These are phyloP conservation scores for Thymus mandschuricus DNA, from an alignment of 257 asterid genomes.

Conservation along the genomic window DNA sequence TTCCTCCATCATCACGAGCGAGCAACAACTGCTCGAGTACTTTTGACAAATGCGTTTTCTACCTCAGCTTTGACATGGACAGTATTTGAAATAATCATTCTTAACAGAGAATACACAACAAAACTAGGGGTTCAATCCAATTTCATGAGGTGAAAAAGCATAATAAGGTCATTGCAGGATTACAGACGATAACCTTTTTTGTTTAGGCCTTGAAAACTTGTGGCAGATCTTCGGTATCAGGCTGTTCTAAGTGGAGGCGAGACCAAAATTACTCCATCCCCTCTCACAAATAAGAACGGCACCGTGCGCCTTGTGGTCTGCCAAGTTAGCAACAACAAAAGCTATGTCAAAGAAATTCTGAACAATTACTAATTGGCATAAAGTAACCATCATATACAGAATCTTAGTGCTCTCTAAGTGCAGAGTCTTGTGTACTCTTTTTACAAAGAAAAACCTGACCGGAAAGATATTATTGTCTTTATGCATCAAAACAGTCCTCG, in stretches of 20 bases:
- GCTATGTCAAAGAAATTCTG: too few relatives aligned
- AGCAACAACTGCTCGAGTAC: too few relatives aligned
- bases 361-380: too few relatives aligned
- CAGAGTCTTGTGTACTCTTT: too few relatives aligned
- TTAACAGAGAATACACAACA: conserved; percentile 23
- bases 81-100: conserved; percentile 6
- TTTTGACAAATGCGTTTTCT: background rate
- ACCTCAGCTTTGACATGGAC: conserved; percentile 1
- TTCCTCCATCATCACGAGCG: too few relatives aligned
- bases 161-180: conserved; percentile 12
- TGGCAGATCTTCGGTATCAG: conserved; percentile 40
- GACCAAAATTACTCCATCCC: conserved; percentile 95
- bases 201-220: conserved; percentile 18
- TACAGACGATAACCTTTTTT: conserved; percentile 16
- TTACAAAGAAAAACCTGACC: background rate
- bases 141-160: conserved; percentile 7
- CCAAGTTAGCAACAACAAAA: conserved; percentile 9
- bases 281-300: conserved; percentile 89
- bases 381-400: background rate
- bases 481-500: background rate
- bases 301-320: conserved; percentile 83
- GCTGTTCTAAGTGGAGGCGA: conserved; percentile 94
- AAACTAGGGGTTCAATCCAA: conserved; percentile 22
- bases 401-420: too few relatives aligned
- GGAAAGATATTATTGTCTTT: background rate